Conservation (phyloP, 2,329 filamentous ascomycete species). For the Fusarium armeniacum region DNA sequence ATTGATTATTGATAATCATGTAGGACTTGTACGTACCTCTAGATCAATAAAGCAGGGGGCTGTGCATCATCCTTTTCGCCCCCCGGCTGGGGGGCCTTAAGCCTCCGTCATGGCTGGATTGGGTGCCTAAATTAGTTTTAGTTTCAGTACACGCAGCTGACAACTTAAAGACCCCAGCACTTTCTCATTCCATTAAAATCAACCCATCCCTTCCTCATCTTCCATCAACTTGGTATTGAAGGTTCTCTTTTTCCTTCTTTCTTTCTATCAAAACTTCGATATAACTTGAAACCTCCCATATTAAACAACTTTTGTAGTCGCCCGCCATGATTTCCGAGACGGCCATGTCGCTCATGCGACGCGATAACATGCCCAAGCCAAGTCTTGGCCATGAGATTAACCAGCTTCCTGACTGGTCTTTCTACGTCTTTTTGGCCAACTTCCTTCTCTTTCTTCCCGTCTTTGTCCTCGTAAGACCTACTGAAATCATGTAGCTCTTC, state of each 20-base stretch:
- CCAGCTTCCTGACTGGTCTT: conserved; percentile 54
- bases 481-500: background rate
- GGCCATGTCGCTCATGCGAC: conserved; percentile 49
- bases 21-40: background rate
- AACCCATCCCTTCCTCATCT: conserved; percentile 19
- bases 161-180: conserved; percentile 28
- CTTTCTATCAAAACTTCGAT: conserved; percentile 5
- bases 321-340: conserved; percentile 40
- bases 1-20: background rate
- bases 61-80: conserved; percentile 22
- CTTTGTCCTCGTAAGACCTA: conserved; percentile 58
- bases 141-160: conserved; percentile 33
- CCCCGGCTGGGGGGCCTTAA: conserved; percentile 2
- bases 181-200: conserved; percentile 27
- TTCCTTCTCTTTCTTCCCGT: conserved; percentile 62
- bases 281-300: background rate
- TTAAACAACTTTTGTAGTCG: background rate
- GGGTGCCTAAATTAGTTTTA: conserved; percentile 24
- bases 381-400: conserved; percentile 17
- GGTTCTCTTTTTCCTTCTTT: conserved; percentile 9
- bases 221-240: conserved; percentile 11
- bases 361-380: conserved; percentile 51
- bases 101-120: conserved; percentile 19
- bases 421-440: conserved; percentile 57
- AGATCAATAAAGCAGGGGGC: conserved; percentile 25